These are phyloP conservation scores for Agaricus subrufescens DNA, from an alignment of 768 basidiomycete species.

Conservation along the genomic window DNA sequence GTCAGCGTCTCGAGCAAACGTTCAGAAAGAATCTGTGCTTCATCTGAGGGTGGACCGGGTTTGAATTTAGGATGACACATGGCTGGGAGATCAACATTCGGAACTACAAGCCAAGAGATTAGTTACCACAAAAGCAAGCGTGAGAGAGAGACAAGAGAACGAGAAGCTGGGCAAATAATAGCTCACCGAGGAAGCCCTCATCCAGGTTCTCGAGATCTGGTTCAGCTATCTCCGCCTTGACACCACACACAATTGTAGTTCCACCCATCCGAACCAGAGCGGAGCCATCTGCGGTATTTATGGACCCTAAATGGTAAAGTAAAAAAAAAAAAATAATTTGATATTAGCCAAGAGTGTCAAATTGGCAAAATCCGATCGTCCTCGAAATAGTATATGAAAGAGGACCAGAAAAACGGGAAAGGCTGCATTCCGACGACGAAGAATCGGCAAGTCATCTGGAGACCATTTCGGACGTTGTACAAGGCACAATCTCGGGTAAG, in stretches of 20 bases:
- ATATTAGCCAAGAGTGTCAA: neutral
- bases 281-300: conserved; percentile 92
- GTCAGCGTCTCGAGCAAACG: conserved; percentile 74
- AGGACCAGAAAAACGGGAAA: too few relatives aligned
- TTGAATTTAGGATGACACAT: conserved; percentile 93
- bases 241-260: conserved; percentile 93
- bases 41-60: conserved; percentile 91
- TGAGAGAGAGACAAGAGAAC: neutral
- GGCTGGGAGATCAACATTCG: conserved; percentile 91
- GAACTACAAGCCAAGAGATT: conserved; percentile 46
- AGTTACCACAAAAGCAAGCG: neutral
- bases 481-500: too few relatives aligned
- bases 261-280: conserved; percentile 87
- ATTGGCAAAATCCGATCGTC: neutral
- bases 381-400: neutral
- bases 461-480: too few relatives aligned
- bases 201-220: conserved; percentile 74
- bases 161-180: neutral
- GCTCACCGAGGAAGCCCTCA: conserved; percentile 79
- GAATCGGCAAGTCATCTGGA: too few relatives aligned
- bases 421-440: too few relatives aligned
- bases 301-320: conserved; percentile 57
- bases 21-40: conserved; percentile 88
- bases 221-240: conserved; percentile 93
- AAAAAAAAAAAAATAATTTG: neutral